Evolutionary conservation across 257 asterid genomes (phyloP), one percentile per base, ranked within the genome.

Genomic region (Rehmannia glutinosa): DNA sequence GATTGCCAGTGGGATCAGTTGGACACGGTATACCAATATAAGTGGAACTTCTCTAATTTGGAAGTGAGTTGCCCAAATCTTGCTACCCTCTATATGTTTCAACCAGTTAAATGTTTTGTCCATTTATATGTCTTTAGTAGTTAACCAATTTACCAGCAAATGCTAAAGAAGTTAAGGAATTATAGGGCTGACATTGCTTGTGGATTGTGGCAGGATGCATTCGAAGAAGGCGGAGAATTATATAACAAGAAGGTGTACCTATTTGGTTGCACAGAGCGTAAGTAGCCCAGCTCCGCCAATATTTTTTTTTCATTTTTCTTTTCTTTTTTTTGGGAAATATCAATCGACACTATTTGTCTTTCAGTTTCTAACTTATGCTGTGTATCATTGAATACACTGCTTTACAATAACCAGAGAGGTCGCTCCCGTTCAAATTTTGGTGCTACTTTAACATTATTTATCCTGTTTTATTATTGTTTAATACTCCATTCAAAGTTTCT

Each of bases 181-280:
- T 52, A 1, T 55, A 2, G 38, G 63, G 49, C 59, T 82, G 28
- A 71, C 47, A 54, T 32, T 71, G n/a, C 53, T 30, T 51, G 24
- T 66, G 73, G 47, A 62, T 8, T 43, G 32, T 67, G 61, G 64
- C 85, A 92, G 97, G 91, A 84, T 20, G 96, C 97, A 20, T 80
- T 92, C 78, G 97, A 89, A 76, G 96, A 92, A 81, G 96, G 95
- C 1, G 96, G 96, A 21, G 84, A 80, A 66, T 84, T 89, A 30
- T 75, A 75, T 62, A 79, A 85, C 33, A 78, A 86, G 66, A 86
- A 71, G 62, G 97, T 92, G 70, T 92, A 86, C 72, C 95, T 92
- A 46, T 92, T 89, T 63, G 91, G 90, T 60, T 82, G 95, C 67
- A 89, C 96, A n/a, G 98, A 92, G 73, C 92, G 97, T 92, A 84